Base-by-base conservation (phyloP, 1,139 yeast genomes). In the Sugiyamaella pinicola region DNA sequence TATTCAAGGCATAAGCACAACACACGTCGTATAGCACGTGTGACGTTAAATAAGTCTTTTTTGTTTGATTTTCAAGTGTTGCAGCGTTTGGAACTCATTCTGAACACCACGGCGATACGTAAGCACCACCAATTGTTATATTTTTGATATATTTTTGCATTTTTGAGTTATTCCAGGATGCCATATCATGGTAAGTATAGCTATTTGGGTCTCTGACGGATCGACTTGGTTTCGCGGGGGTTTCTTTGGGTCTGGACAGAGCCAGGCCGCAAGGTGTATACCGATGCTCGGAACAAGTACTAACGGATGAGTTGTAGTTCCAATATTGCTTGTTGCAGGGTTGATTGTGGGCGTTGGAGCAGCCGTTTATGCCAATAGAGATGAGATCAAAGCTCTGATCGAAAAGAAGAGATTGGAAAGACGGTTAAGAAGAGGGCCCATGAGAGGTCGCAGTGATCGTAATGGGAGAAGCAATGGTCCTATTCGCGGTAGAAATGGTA, bases 331-430 rank as follows among this genome's bases (percentile, higher is more conserved):
- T 2, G 56, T 52, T 3, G 65, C 66, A 9, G 67, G 67, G 8
- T 52, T 63, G 28, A 57, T 62, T 12, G 55, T 62, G 4, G 67
- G 67, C n/a, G 49, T 62, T 7, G 62, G 64, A 7, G 59, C 58
- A 4, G 64, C 66, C 6, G 53, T 61, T 4, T 59, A 57, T 42
- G 60, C 62, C 39, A 60, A 64, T 52, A 45, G 57, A n/a, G 67
- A 64, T n/a, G 65, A 60, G 33, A 55, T 62, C 8, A 38, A 28
- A 7, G 64, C 55, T 4, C 52, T 53, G 10, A 48, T 62, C 18
- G 58, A 59, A 47, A 54, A 56, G 46, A 57, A 60, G 48, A 52
- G 56, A 22, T 57, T 58, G 28, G 63, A 61, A 44, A 47, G 59
- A 40, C 49, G 61, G 31, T 42, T 59, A 13, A 37, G 55, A 18